Evolutionary conservation across 371 early-diverging fungal genomes (phyloP), one percentile per base, ranked within the genome.

Genomic region (Circinella umbellata): DNA sequence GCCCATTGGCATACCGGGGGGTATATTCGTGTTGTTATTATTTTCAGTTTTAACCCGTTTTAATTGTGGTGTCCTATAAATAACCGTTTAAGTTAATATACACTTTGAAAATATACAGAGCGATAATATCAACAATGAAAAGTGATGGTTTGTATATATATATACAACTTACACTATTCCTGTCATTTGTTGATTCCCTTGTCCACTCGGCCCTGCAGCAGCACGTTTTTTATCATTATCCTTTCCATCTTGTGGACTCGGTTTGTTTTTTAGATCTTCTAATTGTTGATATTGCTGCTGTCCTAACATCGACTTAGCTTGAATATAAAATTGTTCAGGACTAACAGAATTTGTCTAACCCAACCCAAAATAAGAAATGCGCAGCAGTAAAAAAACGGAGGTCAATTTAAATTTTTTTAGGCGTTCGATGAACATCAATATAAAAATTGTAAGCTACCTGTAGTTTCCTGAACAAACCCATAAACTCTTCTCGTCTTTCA

Each of bases 281-380:
- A 84, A 59, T 64, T 79, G 78, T 39, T 81, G 78, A 48, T 80
- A 84, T 61, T 80, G 80, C 53, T 79, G 84, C 42, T 79, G 73
- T 61, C 73, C 84, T 17, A 84, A 53, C 64, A 84, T 51, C 36
- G 64, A 66, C 46, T 72, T 80, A 36, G 84, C 81, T 72, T 79
- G 78, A 3, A 72, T 59, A 42, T 80, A 61, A 38, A 84, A 84
- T 55, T 81, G 69, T 17, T 80, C 73, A 7, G 81, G 75, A 11
- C 80, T 70, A 17, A 82, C 77, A 15, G 73, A 71, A 66, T 79
- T 76, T 18, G 66, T 74, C 76, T 80, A 54, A 51, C 27, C 27
- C 27, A 27, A 27, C 27, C 27, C 15, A 39, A 54, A 39, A 8
- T 13, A 39, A 27, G 42, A 20, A 14, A 13, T 10, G 6, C 20